Evolutionary conservation across 768 basidiomycete species (phyloP).

Genomic region (Pulveroboletus sp.): DNA sequence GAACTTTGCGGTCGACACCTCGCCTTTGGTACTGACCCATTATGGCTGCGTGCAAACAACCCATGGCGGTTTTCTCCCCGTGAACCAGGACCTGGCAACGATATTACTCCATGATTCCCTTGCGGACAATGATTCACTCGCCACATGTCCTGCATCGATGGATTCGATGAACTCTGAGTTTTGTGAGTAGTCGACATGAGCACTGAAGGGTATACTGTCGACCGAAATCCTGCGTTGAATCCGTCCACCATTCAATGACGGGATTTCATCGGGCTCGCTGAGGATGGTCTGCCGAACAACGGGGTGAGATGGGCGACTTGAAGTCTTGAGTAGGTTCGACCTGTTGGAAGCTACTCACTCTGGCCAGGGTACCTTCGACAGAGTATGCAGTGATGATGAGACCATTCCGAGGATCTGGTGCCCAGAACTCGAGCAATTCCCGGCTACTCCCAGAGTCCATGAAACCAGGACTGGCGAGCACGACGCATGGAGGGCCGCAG

Average conservation of each 20-base stretch:
- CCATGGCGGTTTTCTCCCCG: conserved; percentile 91
- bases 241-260: conserved; percentile 62
- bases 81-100: conserved; percentile 76
- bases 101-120: not conserved
- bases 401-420: conserved; percentile 90
- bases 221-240: conserved; percentile 87
- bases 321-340: conserved; percentile 1
- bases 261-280: conserved; percentile 89
- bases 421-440: conserved; percentile 91
- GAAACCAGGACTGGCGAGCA: conserved; percentile 92
- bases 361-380: conserved; percentile 92
- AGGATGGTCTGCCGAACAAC: conserved; percentile 68
- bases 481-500: conserved; percentile 90
- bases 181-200: conserved; percentile 94
- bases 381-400: conserved; percentile 94
- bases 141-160: conserved; percentile 86
- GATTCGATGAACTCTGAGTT: conserved; percentile 95
- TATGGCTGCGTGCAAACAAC: conserved; percentile 77
- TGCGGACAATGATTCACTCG: conserved; percentile 34
- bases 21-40: conserved; percentile 77
- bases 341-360: conserved; percentile 62
- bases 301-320: conserved; percentile 1
- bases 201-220: conserved; percentile 92
- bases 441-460: conserved; percentile 87
- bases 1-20: conserved; percentile 89